Evolutionary conservation across 2,329 filamentous ascomycete species (phyloP).

Genomic region (Epicoccum nigrum): DNA sequence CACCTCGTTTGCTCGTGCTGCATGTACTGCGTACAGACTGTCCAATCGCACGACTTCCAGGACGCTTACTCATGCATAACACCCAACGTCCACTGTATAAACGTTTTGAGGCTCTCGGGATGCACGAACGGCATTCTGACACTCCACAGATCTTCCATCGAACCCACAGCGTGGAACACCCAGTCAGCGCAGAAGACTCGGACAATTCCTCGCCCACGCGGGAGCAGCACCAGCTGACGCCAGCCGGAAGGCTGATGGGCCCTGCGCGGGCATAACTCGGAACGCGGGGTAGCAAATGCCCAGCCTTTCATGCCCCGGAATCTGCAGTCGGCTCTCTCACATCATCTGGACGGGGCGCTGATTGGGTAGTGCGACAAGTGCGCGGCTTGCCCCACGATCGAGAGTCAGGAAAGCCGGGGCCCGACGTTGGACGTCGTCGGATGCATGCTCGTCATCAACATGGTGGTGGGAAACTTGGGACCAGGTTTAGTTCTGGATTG

Average conservation of each 20-base stretch:
- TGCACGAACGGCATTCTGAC: background rate
- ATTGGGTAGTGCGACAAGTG: constrained; percentile 20
- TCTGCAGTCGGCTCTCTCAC: constrained; percentile 27
- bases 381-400: constrained; percentile 5
- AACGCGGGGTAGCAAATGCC: constrained; percentile 28
- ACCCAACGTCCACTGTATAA: background rate
- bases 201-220: constrained; percentile 10
- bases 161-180: background rate
- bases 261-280: constrained; percentile 18
- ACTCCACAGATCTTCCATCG: constrained; percentile 4
- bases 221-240: constrained; percentile 7
- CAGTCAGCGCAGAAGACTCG: constrained; percentile 11
- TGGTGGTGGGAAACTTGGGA: background rate
- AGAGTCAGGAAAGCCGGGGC: too few relatives aligned
- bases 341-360: constrained; percentile 5
- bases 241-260: constrained; percentile 3
- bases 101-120: constrained; percentile 9
- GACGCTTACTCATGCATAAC: constrained; percentile 8
- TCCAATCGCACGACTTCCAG: constrained; percentile 4
- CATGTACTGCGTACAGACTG: background rate
- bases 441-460: constrained; percentile 5
- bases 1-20: background rate
- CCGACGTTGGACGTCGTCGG: constrained; percentile 19
- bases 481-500: background rate
- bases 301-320: constrained; percentile 21